Base-by-base conservation (phyloP, 1,284 basidiomycete genomes). In the Moniliella sp. region DNA sequence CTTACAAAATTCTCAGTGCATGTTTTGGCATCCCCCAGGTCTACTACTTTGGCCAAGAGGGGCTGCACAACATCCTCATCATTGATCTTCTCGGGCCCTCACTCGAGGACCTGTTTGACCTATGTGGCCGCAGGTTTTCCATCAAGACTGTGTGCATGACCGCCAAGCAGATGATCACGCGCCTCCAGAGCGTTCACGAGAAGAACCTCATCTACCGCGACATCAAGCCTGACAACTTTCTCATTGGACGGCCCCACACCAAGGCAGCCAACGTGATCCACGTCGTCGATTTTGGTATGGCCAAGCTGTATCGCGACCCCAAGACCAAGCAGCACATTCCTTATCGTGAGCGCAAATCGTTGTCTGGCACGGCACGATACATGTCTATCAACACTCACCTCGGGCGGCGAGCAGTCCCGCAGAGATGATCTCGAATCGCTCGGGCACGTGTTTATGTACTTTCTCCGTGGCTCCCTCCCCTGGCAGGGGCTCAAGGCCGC, bases 401-500 rank as follows among this genome's bases (percentile, higher is more conserved):
- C n/a, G 37, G 37, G 14, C 14, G 82, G 15, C 3, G 79, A 93
- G 65, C 86, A 93, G 64, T 80, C 82, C 45, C 78, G 86, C 50
- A 77, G 86, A 40, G 86, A 93, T 62, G 84, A 93, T 59, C 71
- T 93, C 55, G 84, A 91, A 64, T 88, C 83, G 0, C 74, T 93
- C 33, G 84, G 82, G 32, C 93, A 93, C 57, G 83, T 93, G 14
- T 72, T 94, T 50, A 88, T 93, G 82, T 93, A 93, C 68, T 91
- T 93, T 73, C 74, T 93, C 46, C 81, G 83, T 46, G 83, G 86
- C 34, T 77, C 80, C 40, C 74, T 93, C 27, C 86, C 86, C 13
- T 93, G 86, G 86, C 86, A 93, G 64, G 84, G 84, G 34, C 73
- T 93, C 60, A 91, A 93, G 69, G 86, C 84, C 40, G 84, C 84